These are phyloP conservation scores for Draba incana DNA, from an alignment of 345 rosid species.

Conservation along the genomic window DNA sequence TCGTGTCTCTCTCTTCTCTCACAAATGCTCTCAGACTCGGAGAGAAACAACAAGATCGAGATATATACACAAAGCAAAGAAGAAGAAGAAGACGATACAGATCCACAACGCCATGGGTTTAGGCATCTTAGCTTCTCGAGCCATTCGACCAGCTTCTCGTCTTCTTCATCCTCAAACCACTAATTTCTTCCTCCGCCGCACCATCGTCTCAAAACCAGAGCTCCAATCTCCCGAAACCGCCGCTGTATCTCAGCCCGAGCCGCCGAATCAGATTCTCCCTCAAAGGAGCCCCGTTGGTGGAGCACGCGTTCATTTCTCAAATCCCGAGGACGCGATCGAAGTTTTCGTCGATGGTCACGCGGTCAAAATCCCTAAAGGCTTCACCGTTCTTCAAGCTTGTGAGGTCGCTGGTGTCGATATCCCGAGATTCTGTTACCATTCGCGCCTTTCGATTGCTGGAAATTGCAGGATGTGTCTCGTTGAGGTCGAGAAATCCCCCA, in stretches of 20 bases:
- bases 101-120: conserved; percentile 63
- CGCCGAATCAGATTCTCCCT: conserved; percentile 57
- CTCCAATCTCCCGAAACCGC: conserved; percentile 76
- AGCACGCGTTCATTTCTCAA: conserved; percentile 79
- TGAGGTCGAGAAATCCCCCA: conserved; percentile 98
- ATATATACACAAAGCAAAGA: too few relatives aligned
- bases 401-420: conserved; percentile 99
- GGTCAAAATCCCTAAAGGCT: conserved; percentile 95
- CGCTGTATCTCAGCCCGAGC: conserved; percentile 53
- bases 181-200: conserved; percentile 57
- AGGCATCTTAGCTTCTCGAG: conserved; percentile 76
- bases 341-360: conserved; percentile 93
- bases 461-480: conserved; percentile 99
- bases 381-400: conserved; percentile 96
- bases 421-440: conserved; percentile 93
- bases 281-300: conserved; percentile 73
- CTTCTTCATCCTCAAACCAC: conserved; percentile 47
- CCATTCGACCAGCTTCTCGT: conserved; percentile 49
- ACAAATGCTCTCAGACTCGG: conserved; percentile 9
- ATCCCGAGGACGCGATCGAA: conserved; percentile 96
- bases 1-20: conserved; percentile 20
- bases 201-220: conserved; percentile 72
- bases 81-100: conserved; percentile 32
- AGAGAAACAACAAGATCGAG: conserved; percentile 29
- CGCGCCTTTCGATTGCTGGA: conserved; percentile 93